Percentiles rank a stretch among this genome's conserved stretches.
Evolutionary conservation across 805 yeast species (phyloP).

Genomic region (Ogataea neopini): DNA sequence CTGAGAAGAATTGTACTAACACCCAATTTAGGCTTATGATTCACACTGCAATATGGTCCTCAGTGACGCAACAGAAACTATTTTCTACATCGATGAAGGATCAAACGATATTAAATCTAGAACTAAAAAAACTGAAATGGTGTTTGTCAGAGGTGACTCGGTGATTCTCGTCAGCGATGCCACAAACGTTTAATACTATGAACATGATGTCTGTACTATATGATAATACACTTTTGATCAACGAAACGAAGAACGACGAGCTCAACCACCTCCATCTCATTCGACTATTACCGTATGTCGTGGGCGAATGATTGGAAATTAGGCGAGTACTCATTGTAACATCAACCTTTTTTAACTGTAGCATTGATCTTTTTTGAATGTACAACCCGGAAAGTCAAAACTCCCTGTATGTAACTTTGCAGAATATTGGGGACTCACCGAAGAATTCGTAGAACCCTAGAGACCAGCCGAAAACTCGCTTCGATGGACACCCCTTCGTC

Average conservation of each 20-base stretch:
- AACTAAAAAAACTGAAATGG: slow-evolving; percentile 74
- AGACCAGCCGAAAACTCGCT: too few relatives aligned
- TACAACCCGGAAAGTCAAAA: too few relatives aligned
- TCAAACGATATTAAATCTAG: slow-evolving; percentile 44
- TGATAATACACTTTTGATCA: not conserved
- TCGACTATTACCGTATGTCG: too few relatives aligned
- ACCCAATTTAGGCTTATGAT: slow-evolving; percentile 69
- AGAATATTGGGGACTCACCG: too few relatives aligned
- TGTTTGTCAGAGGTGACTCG: slow-evolving; percentile 97
- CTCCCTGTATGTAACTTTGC: too few relatives aligned
- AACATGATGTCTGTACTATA: slow-evolving; percentile 6
- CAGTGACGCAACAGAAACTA: slow-evolving; percentile 87
- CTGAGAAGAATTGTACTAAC: slow-evolving; percentile 19
- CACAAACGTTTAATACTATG: slow-evolving; percentile 21
- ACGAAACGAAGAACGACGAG: too few relatives aligned
- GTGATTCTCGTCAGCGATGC: slow-evolving; percentile 71
- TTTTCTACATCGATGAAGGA: slow-evolving; percentile 57
- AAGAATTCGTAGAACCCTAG: too few relatives aligned
- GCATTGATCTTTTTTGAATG: too few relatives aligned
- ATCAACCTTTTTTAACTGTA: too few relatives aligned
- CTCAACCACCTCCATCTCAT: too few relatives aligned
- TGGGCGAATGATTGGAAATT: too few relatives aligned
- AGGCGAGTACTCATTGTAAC: too few relatives aligned
- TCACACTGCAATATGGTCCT: slow-evolving; percentile 95
- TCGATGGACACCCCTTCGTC: not conserved